Percentiles rank a stretch among this genome's conserved stretches.
phyloP scores from a whole-genome alignment of 148 eudicot genomes.

The Polygonum maritimum region DNA sequence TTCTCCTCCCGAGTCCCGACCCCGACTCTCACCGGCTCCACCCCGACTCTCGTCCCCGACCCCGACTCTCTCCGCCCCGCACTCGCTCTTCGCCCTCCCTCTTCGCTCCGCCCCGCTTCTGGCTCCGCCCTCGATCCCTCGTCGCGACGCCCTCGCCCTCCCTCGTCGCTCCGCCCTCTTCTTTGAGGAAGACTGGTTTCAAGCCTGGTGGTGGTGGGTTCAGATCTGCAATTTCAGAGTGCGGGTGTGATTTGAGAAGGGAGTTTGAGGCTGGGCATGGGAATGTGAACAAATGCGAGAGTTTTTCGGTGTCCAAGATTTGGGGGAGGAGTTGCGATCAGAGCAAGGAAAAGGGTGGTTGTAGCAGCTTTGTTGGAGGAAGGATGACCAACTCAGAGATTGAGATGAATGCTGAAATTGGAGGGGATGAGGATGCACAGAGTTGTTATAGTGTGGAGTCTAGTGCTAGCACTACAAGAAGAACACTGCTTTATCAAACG shows the following conservation, averaged over 20 bases:
- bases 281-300: slow-evolving; percentile 29
- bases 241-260: slow-evolving; percentile 62
- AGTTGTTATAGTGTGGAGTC: slow-evolving; percentile 54
- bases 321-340: slow-evolving; percentile 14
- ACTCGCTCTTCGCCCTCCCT: too few species aligned
- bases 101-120: too few species aligned
- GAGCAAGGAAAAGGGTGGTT: background rate
- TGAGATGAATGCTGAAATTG: slow-evolving; percentile 24
- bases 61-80: too few species aligned
- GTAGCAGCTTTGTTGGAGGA: slow-evolving; percentile 6
- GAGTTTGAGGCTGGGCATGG: slow-evolving; percentile 27
- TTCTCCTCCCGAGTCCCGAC: too few species aligned
- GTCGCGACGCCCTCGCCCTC: too few species aligned
- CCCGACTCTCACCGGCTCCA: too few species aligned
- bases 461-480: slow-evolving; percentile 33
- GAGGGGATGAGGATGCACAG: slow-evolving; percentile 47
- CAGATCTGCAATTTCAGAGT: slow-evolving; percentile 64
- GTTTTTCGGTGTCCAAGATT: slow-evolving; percentile 68
- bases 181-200: slow-evolving; percentile 22
- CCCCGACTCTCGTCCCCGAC: too few species aligned
- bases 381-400: slow-evolving; percentile 49
- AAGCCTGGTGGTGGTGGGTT: slow-evolving; percentile 29
- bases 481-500: slow-evolving; percentile 64
- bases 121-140: too few species aligned
- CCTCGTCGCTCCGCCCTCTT: too few species aligned